Percentiles rank a stretch among this genome's conserved stretches.
These are phyloP conservation scores for Apophysomyces elegans DNA, from an alignment of 371 early-diverging fungal genomes.

Conservation along the genomic window DNA sequence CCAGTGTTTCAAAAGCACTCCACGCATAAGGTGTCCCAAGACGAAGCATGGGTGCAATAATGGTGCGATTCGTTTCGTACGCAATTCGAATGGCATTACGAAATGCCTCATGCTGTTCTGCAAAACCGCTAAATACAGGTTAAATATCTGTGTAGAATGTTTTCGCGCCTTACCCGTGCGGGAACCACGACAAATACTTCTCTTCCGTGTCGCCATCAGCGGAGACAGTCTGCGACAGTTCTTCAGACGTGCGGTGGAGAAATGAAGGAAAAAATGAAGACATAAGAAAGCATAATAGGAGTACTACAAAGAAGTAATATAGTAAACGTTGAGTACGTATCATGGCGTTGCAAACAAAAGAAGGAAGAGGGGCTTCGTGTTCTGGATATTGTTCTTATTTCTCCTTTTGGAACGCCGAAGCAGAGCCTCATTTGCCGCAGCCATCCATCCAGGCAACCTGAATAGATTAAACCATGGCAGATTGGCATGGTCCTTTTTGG, in stretches of 20 bases:
- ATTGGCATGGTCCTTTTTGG: too few relatives aligned
- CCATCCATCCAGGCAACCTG: too few relatives aligned
- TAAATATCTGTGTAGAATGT: background rate
- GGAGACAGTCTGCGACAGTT: background rate
- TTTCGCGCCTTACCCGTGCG: conserved; percentile 33
- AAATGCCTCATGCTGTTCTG: conserved; percentile 50
- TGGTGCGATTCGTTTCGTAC: conserved; percentile 46
- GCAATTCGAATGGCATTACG: conserved; percentile 50
- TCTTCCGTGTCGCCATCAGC: background rate
- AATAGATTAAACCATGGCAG: too few relatives aligned
- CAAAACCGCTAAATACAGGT: conserved; percentile 27
- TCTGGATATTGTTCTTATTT: background rate
- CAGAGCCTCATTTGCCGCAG: too few relatives aligned
- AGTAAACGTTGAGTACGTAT: conserved; percentile 6
- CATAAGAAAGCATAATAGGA: conserved; percentile 9
- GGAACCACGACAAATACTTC: conserved; percentile 39
- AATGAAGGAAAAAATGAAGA: conserved; percentile 2
- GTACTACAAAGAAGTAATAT: conserved; percentile 11
- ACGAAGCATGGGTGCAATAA: conserved; percentile 51
- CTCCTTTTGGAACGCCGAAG: too few relatives aligned
- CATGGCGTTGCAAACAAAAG: conserved; percentile 12
- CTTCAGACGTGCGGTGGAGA: background rate
- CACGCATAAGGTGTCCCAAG: conserved; percentile 41
- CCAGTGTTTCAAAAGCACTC: conserved; percentile 45
- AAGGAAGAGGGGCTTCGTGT: background rate